Conservation (phyloP, 176 grass and related monocot genomes). For the Echinochloa phyllopogon region DNA sequence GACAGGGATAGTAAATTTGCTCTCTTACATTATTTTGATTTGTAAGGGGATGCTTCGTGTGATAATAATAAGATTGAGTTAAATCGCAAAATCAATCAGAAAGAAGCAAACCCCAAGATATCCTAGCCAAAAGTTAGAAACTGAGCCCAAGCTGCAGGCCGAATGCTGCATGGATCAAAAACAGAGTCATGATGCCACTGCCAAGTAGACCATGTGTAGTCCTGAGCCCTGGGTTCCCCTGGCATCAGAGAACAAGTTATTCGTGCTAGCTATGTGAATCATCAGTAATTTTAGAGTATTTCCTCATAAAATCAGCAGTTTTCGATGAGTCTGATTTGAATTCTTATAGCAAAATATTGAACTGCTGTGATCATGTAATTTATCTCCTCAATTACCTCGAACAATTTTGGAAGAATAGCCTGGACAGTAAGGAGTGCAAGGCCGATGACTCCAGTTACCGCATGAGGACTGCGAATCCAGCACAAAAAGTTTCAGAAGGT, state of each 20-base stretch:
- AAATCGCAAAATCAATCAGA: constrained; percentile 9
- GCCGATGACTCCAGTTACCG: constrained; percentile 66
- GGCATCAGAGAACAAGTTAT: not conserved
- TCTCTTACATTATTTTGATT: not conserved
- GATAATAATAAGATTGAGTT: not conserved
- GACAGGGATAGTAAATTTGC: not conserved
- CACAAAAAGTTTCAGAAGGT: not conserved
- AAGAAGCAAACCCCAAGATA: constrained; percentile 7
- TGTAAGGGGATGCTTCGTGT: constrained; percentile 9
- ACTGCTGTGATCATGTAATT: not conserved
- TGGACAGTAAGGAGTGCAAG: constrained; percentile 76
- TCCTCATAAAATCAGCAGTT: not conserved
- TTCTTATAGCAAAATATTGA: not conserved
- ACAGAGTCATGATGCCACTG: constrained; percentile 91
- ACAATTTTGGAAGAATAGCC: constrained; percentile 76
- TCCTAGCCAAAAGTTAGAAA: constrained; percentile 44
- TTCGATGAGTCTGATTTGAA: not conserved
- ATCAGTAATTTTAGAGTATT: not conserved
- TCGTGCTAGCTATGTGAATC: not conserved
- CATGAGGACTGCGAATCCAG: constrained; percentile 74
- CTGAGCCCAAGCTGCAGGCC: constrained; percentile 81
- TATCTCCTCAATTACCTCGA: constrained; percentile 54
- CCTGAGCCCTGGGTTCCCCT: constrained; percentile 75
- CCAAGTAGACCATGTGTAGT: constrained; percentile 77
- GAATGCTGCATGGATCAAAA: constrained; percentile 79